These are phyloP conservation scores for Talaromyces piceae DNA, from an alignment of 2,329 filamentous ascomycete species.

Conservation along the genomic window DNA sequence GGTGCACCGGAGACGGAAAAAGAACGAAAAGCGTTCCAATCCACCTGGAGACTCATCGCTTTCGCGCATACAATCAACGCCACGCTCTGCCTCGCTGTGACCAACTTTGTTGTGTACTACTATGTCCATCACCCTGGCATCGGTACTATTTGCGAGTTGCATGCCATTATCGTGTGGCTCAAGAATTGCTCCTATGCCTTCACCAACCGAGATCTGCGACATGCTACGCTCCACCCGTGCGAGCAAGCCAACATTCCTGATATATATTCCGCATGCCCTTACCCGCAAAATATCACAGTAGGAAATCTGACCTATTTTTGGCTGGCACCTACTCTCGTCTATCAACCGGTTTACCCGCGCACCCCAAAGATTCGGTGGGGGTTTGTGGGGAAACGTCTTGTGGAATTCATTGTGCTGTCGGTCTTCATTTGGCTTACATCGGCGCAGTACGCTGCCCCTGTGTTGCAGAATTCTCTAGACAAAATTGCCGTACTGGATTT, in stretches of 20 bases:
- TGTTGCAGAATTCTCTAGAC: slow-evolving; percentile 80
- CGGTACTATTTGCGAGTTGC: slow-evolving; percentile 80
- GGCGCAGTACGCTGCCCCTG: slow-evolving; percentile 87
- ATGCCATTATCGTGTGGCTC: slow-evolving; percentile 91
- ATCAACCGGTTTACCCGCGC: slow-evolving; percentile 92
- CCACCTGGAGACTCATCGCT: slow-evolving; percentile 73
- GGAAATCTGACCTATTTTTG: slow-evolving; percentile 89
- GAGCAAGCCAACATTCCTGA: slow-evolving; percentile 63
- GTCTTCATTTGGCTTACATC: slow-evolving; percentile 94
- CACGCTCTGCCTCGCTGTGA: slow-evolving; percentile 68
- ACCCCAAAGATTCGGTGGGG: slow-evolving; percentile 73
- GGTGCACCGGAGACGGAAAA: slow-evolving; percentile 53
- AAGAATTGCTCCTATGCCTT: slow-evolving; percentile 95
- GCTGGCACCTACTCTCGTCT: slow-evolving; percentile 94
- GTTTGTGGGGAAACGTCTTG: slow-evolving; percentile 76
- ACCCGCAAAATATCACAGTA: slow-evolving; percentile 85
- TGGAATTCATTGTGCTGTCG: slow-evolving; percentile 67
- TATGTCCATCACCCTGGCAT: slow-evolving; percentile 89
- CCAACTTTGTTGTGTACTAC: slow-evolving; percentile 81
- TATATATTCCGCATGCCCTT: slow-evolving; percentile 75
- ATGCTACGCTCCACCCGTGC: slow-evolving; percentile 78
- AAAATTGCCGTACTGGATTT: slow-evolving; percentile 77
- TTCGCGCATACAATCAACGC: slow-evolving; percentile 78
- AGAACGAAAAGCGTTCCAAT: slow-evolving; percentile 56
- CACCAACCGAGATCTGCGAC: slow-evolving; percentile 89